Base-by-base conservation (phyloP, 768 basidiomycete species). In the Cystoderma amianthinum region DNA sequence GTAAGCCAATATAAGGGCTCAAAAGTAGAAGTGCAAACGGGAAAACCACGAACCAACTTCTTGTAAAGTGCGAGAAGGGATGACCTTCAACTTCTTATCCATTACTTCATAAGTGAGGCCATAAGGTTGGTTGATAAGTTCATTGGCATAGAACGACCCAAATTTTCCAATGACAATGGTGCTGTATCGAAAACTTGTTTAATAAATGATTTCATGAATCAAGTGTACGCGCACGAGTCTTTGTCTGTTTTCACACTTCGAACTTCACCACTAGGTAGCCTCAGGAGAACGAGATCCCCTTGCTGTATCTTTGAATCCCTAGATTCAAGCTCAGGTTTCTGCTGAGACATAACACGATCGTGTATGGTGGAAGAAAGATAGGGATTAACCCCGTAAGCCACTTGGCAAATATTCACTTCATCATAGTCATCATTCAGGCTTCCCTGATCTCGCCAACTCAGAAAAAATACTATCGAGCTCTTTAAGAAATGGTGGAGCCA, bases 31-130 rank as follows among this genome's bases (percentile, higher is more conserved):
- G n/a, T n/a, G n/a, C n/a, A n/a, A 24, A 17, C 15, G 32, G 23
- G 20, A 32, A 17, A 33, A 37, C 10, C 24, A 58, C 81, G 51
- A 61, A 90, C 92, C 90, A 51, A 93, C 72, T 63, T 94, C 91
- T 53, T 84, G 76, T 53, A 89, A 60, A 7, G 74, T 76, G 39
- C 67, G 72, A 33, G 83, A 76, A 41, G 80, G 74, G 22, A 84
- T 51, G 21, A 78, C 65, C 42, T 64, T 75, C 48, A 92, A 72
- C 44, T 73, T 79, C 54, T 85, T 87, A 52, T 77, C 76, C 13
- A 68, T 58, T 42, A 98, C 85, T 58, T 97, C 92, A 60, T 94
- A 92, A 0, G 88, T 81, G 44, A 93, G 69, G 3, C 95, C 96
- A 57, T 86, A 97, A 1, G 82, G 83, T 44, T 90, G 78, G 18